A percentile compares a stretch with the other conserved stretches of the same genome.
These are phyloP conservation scores for Magnusiomyces magnusii DNA, from an alignment of 1,139 yeast species.

Conservation along the genomic window DNA sequence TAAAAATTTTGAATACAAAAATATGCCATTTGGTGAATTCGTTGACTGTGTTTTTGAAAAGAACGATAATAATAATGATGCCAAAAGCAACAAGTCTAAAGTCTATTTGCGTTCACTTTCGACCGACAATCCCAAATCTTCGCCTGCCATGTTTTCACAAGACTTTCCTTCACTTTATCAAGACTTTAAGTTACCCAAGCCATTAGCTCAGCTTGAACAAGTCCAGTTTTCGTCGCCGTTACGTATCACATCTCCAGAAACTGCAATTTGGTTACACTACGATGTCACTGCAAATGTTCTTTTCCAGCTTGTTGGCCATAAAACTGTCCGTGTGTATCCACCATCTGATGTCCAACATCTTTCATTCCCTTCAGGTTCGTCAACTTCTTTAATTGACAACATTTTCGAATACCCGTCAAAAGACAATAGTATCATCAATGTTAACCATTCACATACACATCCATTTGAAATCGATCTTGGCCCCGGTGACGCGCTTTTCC, in stretches of 20 bases:
- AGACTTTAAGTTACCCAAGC: constrained; percentile 31
- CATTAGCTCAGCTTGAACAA: constrained; percentile 17
- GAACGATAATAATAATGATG: too few species aligned
- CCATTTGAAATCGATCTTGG: constrained; percentile 31
- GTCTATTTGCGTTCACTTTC: constrained; percentile 32
- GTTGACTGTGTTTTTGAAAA: constrained; percentile 22
- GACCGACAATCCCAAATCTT: constrained; percentile 26
- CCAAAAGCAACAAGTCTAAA: too few species aligned
- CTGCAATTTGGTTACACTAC: constrained; percentile 36
- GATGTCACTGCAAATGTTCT: constrained; percentile 35
- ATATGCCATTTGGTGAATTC: constrained; percentile 28
- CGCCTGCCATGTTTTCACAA: constrained; percentile 27
- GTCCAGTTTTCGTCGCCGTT: constrained; percentile 34
- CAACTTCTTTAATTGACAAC: constrained; percentile 32
- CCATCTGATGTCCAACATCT: constrained; percentile 30
- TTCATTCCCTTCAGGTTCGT: constrained; percentile 30
- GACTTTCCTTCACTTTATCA: constrained; percentile 30
- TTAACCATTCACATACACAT: constrained; percentile 21
- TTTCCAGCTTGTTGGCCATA: constrained; percentile 34
- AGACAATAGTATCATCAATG: too few species aligned
- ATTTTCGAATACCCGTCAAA: constrained; percentile 27
- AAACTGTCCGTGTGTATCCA: constrained; percentile 32
- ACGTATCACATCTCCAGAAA: constrained; percentile 31
- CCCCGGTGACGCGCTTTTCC: constrained; percentile 35
- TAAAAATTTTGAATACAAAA: constrained; percentile 32